Conservation (phyloP, 1,284 basidiomycete genomes). For the Bjerkandera adusta region DNA sequence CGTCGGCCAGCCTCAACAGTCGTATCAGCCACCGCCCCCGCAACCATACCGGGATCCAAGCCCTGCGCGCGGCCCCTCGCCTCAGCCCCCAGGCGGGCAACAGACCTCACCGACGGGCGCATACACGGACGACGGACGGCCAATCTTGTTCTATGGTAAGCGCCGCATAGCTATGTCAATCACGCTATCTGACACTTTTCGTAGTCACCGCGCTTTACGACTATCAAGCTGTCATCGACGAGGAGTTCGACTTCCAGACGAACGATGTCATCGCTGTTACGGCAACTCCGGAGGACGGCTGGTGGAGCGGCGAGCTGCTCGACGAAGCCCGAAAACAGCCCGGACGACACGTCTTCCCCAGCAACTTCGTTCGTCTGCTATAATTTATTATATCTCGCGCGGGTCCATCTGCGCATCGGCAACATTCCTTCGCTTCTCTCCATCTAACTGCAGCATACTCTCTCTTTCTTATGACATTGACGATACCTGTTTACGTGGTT, state of each 20-base stretch:
- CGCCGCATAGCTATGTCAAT: conserved; percentile 13
- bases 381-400: no score
- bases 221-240: conserved; percentile 82
- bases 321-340: conserved; percentile 80
- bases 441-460: no score
- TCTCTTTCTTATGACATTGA: no score
- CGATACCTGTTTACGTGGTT: no score
- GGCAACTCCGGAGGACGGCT: conserved; percentile 88
- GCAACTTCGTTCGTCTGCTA: conserved; percentile 73
- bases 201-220: conserved; percentile 92
- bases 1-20: conserved; percentile 10
- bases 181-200: conserved; percentile 10
- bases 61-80: conserved; percentile 32
- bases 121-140: conserved; percentile 75
- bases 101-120: conserved; percentile 56
- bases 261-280: conserved; percentile 94
- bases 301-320: conserved; percentile 88
- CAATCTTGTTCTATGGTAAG: conserved; percentile 82
- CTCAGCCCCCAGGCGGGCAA: conserved; percentile 28
- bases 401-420: no score
- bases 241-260: conserved; percentile 90
- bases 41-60: no score
- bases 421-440: no score
- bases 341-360: conserved; percentile 88
- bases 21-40: not conserved